Evolutionary conservation across 768 basidiomycete genomes (phyloP), one percentile per base, ranked within the genome.

Genomic region (Mycena vitilis): DNA sequence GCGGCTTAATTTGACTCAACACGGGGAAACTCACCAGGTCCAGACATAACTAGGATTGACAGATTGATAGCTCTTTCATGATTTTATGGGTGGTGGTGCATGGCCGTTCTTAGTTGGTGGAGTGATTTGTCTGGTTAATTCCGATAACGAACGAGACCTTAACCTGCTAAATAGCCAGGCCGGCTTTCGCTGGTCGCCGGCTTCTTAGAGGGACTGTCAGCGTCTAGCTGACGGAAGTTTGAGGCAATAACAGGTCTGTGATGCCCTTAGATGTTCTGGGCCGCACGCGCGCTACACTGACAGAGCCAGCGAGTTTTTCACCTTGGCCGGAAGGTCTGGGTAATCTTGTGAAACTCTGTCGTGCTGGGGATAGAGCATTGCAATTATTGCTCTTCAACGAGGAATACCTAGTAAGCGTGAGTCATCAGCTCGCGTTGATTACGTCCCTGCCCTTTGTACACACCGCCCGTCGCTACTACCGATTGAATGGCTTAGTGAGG

Each of bases 81-180:
- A 90, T 89, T 89, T 87, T 87, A 88, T 91, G 89, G 90, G 89
- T 91, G 90, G 89, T 91, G 89, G 90, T 91, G 89, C 89, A 91
- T 91, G 90, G 90, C 90, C 88, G 87, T 91, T 91, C 89, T 91
- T 91, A 91, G 90, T 91, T 91, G 87, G 88, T 83, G 91, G 91
- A 93, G 91, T 92, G 92, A 93, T 93, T 93, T 93, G 92, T 94
- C 93, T 93, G 92, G 91, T 93, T 93, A 93, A 94, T 93, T 93
- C 90, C 88, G 91, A 93, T 93, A 92, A 92, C 88, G 89, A 93
- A 92, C 87, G 91, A 93, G 91, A 93, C 92, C 90, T 91, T 91
- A 89, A 90, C 90, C 89, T 92, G 91, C 92, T 92, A 91, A 93
- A 92, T 93, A 93, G 91, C 85, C 90, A 84, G 88, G 87, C 85